Evolutionary conservation across 805 yeast species (phyloP).

Genomic region (Maudiozyma pseudohumilis): DNA sequence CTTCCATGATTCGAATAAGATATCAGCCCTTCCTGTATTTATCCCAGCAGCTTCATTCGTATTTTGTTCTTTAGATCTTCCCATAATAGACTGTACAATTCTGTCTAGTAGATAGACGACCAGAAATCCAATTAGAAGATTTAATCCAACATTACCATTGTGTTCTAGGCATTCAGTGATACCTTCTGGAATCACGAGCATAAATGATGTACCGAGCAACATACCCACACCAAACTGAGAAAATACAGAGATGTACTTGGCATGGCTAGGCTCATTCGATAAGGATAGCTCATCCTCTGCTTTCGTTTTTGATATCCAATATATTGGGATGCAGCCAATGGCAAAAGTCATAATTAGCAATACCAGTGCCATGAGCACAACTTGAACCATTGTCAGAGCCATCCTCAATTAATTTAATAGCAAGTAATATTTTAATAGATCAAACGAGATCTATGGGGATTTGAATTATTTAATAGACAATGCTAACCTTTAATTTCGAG

Average conservation of each 20-base stretch:
- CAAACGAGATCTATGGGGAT: too few relatives aligned
- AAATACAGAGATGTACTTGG: conserved; percentile 24
- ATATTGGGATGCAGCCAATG: conserved; percentile 23
- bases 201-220: conserved; percentile 44
- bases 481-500: too few relatives aligned
- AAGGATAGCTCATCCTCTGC: neutral
- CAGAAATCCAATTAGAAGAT: conserved; percentile 41
- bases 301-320: conserved; percentile 7
- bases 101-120: conserved; percentile 40
- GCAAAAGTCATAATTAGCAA: conserved; percentile 20
- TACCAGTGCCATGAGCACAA: conserved; percentile 4
- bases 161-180: conserved; percentile 31
- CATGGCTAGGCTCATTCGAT: neutral
- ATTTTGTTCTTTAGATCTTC: neutral
- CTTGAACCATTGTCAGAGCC: neutral
- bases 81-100: conserved; percentile 14
- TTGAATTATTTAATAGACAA: too few relatives aligned
- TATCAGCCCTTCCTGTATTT: neutral
- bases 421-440: too few relatives aligned
- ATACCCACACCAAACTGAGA: conserved; percentile 49
- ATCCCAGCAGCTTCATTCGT: neutral
- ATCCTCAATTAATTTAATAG: too few relatives aligned
- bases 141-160: conserved; percentile 35
- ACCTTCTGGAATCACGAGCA: conserved; percentile 52
- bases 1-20: conserved; percentile 9